These are phyloP conservation scores for Pyrenochaeta sp. DNA, from an alignment of 2,329 filamentous ascomycete genomes.

Conservation along the genomic window DNA sequence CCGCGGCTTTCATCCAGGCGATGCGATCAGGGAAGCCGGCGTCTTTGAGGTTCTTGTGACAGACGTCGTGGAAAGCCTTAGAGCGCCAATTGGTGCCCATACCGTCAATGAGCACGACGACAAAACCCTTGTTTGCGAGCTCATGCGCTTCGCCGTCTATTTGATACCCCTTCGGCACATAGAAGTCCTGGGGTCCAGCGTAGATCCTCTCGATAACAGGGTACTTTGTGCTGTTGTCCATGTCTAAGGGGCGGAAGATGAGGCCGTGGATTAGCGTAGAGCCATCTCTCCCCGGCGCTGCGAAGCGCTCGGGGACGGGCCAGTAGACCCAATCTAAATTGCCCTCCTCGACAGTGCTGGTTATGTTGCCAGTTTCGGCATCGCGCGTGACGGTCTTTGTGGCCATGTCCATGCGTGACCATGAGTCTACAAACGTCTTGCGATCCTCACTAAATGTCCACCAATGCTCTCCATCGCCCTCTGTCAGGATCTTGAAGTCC, in stretches of 20 bases:
- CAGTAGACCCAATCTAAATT: conserved; percentile 23
- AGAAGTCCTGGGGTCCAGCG: conserved; percentile 35
- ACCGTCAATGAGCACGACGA: conserved; percentile 38
- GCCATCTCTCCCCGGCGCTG: conserved; percentile 32
- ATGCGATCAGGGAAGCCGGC: conserved; percentile 39
- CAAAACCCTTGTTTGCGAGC: conserved; percentile 33
- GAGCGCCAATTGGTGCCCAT: conserved; percentile 43
- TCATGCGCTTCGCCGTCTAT: conserved; percentile 15
- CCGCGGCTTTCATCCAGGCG: conserved; percentile 38
- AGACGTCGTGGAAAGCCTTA: conserved; percentile 39
- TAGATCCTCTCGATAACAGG: conserved; percentile 39
- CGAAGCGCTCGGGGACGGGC: conserved; percentile 35
- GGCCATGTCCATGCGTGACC: conserved; percentile 37
- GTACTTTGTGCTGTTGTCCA: conserved; percentile 35
- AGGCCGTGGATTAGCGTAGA: conserved; percentile 35
- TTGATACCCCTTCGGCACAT: conserved; percentile 30
- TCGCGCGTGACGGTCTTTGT: conserved; percentile 27
- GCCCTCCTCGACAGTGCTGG: conserved; percentile 19
- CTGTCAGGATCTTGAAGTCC: conserved; percentile 32
- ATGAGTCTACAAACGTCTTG: conserved; percentile 28
- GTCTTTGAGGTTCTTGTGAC: conserved; percentile 39
- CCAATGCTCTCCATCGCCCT: conserved; percentile 31
- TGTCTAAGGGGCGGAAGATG: conserved; percentile 30
- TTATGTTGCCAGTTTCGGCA: conserved; percentile 18
- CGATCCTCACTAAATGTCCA: conserved; percentile 18